Evolutionary conservation across 257 asterid genomes (phyloP).

Genomic region (Nyctanthes arbortristis): DNA sequence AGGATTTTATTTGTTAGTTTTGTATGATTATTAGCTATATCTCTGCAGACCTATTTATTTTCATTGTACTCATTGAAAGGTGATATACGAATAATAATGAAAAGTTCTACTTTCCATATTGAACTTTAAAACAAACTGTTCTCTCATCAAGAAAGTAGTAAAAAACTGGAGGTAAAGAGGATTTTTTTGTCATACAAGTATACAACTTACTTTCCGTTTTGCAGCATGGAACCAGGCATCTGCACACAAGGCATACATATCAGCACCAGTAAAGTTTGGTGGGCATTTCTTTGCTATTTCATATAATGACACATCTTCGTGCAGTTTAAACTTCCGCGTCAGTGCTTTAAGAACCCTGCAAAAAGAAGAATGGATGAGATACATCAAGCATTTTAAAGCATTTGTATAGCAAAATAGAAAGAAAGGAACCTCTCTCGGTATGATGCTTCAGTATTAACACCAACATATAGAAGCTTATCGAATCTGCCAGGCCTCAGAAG

Average conservation of each 20-base stretch:
- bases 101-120: too few relatives aligned
- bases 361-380: slow-evolving; percentile 6
- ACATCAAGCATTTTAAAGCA: slow-evolving; percentile 3
- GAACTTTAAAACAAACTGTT: too few relatives aligned
- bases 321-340: slow-evolving; percentile 81
- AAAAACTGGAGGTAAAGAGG: neutral
- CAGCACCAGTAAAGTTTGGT: slow-evolving; percentile 96
- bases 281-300: slow-evolving; percentile 88
- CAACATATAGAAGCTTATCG: slow-evolving; percentile 97
- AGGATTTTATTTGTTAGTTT: too few relatives aligned
- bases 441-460: slow-evolving; percentile 92
- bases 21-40: too few relatives aligned
- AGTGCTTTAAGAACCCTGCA: slow-evolving; percentile 89
- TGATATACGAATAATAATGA: too few relatives aligned
- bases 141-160: neutral
- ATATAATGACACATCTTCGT: slow-evolving; percentile 68
- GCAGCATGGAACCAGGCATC: slow-evolving; percentile 99
- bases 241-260: slow-evolving; percentile 94
- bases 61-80: too few relatives aligned
- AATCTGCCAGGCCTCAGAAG: slow-evolving; percentile 98
- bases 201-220: slow-evolving; percentile 59
- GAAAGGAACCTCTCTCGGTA: slow-evolving; percentile 76
- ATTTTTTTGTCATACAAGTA: neutral
- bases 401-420: neutral
- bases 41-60: too few relatives aligned